Base-by-base conservation (phyloP, 352 stramenopile species). In the Plasmopara viticola region DNA sequence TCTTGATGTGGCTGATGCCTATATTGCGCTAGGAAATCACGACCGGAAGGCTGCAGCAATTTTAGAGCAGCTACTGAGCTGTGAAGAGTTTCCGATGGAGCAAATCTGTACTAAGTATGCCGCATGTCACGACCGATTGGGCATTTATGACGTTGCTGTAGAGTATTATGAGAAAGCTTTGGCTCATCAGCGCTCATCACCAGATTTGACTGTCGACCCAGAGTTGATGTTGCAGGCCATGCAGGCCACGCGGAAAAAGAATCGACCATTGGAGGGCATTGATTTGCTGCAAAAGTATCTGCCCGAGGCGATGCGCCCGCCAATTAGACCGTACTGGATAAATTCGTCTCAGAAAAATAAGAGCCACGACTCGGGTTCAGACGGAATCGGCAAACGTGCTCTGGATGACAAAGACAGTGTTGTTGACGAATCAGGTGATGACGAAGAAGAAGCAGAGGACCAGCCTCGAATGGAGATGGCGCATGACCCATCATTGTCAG, bases 281-380 rank as follows among this genome's bases (percentile, higher is more conserved):
- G 44, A 62, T 13, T 55, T 92, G 44, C 59, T 94, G 2, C 59
- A 75, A 2, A 60, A 58, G 9, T 84, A 79, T 44, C 56, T 92
- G 3, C 67, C 78, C 0, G 78, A 89, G 35, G 72, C 76, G 12
- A 80, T 91, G 69, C 58, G 56, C 2, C 80, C 83, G 12, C 80
- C 83, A 4, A 91, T 94, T 53, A 76, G 83, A 44, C 83, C 83
- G 25, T 91, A 94, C 53, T 94, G 80, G 80, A 83, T 87, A 14
- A 83, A 83, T 25, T 63, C 66, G 25, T 66, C 60, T 1, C 58
- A 60, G 7, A 67, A 62, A 54, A 53, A 20, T 17, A 67, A 56
- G 45, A 54, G 68, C 5, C 53, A 54, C 56, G 58, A 64, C n/a
- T 40, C 30, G 17, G n/a, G 25, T 33, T 40, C 25, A 49, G 55